Percentiles rank a stretch among this genome's conserved stretches.
These are phyloP conservation scores for Candolleomyces efflorescens DNA, from an alignment of 768 basidiomycete species.

Conservation along the genomic window DNA sequence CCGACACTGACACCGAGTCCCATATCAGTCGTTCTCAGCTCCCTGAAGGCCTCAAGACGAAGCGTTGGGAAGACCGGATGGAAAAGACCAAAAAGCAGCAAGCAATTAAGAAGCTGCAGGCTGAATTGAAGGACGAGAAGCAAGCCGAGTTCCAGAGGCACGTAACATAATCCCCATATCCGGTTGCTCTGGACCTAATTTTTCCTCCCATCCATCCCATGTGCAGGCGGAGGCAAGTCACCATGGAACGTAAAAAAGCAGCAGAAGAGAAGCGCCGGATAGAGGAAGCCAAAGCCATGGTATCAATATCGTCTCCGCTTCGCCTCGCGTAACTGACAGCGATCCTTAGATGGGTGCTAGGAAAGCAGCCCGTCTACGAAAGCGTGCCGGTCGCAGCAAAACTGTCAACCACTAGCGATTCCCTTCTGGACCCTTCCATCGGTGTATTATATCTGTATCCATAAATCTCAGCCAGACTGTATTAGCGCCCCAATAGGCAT, in stretches of 20 bases:
- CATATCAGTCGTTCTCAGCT: slow-evolving; percentile 61
- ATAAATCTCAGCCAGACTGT: slow-evolving; percentile 5
- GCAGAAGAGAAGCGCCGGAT: slow-evolving; percentile 68
- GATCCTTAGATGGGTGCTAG: slow-evolving; percentile 68
- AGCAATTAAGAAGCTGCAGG: slow-evolving; percentile 70
- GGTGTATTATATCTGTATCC: slow-evolving; percentile 9
- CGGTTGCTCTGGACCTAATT: background rate
- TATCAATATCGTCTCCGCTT: slow-evolving; percentile 18
- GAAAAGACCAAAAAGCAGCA: slow-evolving; percentile 57
- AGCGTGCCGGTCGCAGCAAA: slow-evolving; percentile 72
- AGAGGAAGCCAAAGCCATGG: slow-evolving; percentile 65
- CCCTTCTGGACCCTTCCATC: slow-evolving; percentile 6
- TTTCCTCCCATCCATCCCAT: background rate
- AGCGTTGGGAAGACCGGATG: slow-evolving; percentile 66
- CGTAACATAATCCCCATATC: slow-evolving; percentile 6
- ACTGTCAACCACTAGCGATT: slow-evolving; percentile 67
- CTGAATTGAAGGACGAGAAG: slow-evolving; percentile 75
- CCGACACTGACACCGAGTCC: slow-evolving; percentile 11
- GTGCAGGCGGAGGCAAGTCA: slow-evolving; percentile 60
- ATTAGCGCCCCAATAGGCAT: background rate
- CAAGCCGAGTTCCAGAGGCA: slow-evolving; percentile 61
- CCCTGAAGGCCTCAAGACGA: slow-evolving; percentile 60
- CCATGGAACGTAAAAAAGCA: slow-evolving; percentile 64
- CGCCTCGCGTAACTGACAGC: slow-evolving; percentile 5
- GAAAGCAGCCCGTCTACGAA: slow-evolving; percentile 68